A percentile compares a stretch with the other conserved stretches of the same genome.
Conservation (phyloP, 352 stramenopile genomes). For the Globisporangium uncinulatum region DNA sequence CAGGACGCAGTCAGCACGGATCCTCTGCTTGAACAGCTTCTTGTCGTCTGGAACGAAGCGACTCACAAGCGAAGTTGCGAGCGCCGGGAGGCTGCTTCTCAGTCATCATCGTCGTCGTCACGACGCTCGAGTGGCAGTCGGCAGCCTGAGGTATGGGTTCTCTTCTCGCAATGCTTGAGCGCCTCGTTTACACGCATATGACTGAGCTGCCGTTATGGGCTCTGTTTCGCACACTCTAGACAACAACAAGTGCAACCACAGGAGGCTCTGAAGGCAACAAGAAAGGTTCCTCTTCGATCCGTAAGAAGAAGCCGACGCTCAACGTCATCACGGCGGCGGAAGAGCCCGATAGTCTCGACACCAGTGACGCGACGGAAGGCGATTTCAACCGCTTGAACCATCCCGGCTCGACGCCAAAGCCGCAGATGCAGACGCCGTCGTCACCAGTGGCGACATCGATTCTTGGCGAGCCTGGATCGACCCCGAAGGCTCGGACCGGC, state of each 20-base stretch:
- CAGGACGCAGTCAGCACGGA: constrained; percentile 13
- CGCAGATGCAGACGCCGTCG: constrained; percentile 13
- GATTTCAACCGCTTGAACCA: constrained; percentile 58
- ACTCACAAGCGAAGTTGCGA: constrained; percentile 11
- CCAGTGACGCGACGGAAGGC: constrained; percentile 7
- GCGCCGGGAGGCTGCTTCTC: neutral
- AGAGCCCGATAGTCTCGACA: constrained; percentile 7
- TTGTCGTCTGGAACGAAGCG: constrained; percentile 10
- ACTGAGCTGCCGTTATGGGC: neutral
- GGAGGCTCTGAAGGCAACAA: constrained; percentile 7
- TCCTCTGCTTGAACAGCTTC: constrained; percentile 14
- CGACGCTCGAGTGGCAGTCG: constrained; percentile 10
- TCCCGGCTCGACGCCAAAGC: constrained; percentile 52
- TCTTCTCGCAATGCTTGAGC: too few species aligned
- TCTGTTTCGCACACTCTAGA: neutral
- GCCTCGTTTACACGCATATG: too few species aligned
- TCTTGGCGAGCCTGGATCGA: constrained; percentile 58
- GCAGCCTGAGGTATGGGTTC: constrained; percentile 4
- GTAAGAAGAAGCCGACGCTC: constrained; percentile 29
- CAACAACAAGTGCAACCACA: neutral
- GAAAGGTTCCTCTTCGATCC: neutral
- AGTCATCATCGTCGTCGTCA: constrained; percentile 1
- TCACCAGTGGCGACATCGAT: constrained; percentile 15
- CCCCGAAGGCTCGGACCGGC: constrained; percentile 37
- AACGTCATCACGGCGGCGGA: constrained; percentile 32